Percentiles rank a stretch among this genome's conserved stretches.
These are phyloP conservation scores for Termitomyces titanicus DNA, from an alignment of 768 basidiomycete genomes.

Conservation along the genomic window DNA sequence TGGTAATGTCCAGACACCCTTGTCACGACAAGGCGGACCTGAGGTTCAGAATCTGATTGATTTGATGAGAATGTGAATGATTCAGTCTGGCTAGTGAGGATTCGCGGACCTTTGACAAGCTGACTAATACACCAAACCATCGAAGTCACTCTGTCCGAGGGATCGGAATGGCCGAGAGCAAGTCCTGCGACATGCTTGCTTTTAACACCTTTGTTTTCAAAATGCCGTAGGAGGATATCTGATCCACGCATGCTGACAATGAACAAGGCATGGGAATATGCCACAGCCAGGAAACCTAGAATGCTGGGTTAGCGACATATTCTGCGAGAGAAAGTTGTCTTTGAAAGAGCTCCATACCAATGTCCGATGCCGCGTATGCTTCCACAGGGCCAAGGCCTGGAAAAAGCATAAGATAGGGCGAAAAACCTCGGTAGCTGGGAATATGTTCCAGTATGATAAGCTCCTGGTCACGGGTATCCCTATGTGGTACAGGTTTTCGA, in stretches of 20 bases:
- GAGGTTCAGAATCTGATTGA: constrained; percentile 37
- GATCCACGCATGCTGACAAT: constrained; percentile 78
- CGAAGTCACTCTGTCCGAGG: constrained; percentile 45
- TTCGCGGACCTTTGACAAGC: constrained; percentile 45
- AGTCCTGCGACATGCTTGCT: constrained; percentile 31
- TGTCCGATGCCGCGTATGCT: constrained; percentile 63
- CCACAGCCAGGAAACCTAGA: constrained; percentile 74
- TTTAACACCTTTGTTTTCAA: constrained; percentile 34
- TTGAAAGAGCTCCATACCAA: constrained; percentile 44
- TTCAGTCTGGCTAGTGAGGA: background rate
- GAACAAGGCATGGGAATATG: constrained; percentile 57
- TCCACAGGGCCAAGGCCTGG: constrained; percentile 44
- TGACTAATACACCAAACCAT: constrained; percentile 67
- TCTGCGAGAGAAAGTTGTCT: background rate
- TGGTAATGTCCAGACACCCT: constrained; percentile 55
- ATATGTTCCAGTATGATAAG: constrained; percentile 53
- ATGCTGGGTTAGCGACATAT: background rate
- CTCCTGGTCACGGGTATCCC: constrained; percentile 38
- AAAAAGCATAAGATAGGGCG: constrained; percentile 58
- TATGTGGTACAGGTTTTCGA: constrained; percentile 13
- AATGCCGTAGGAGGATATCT: constrained; percentile 53
- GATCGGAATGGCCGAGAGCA: constrained; percentile 30
- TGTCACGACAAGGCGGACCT: constrained; percentile 60
- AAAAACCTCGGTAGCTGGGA: constrained; percentile 36
- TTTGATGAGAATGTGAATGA: constrained; percentile 1